phyloP scores from a whole-genome alignment of 352 stramenopile species.

The Saprolegnia diclina region DNA sequence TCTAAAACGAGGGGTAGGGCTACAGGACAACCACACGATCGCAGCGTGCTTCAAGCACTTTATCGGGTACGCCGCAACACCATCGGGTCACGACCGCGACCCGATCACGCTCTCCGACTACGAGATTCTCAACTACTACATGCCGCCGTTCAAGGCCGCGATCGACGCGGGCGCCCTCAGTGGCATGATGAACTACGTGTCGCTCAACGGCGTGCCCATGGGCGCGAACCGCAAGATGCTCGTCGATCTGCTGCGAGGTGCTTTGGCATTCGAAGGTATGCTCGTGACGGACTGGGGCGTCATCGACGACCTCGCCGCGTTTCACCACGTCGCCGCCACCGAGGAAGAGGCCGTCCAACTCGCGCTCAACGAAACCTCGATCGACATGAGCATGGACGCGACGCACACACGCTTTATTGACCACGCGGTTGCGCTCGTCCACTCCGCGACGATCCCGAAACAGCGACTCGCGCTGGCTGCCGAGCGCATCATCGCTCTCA shows the following conservation, averaged over 20 bases:
- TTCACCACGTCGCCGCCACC: conserved; percentile 47
- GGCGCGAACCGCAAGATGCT: conserved; percentile 56
- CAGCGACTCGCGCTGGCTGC: conserved; percentile 55
- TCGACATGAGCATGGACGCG: conserved; percentile 92
- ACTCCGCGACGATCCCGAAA: conserved; percentile 15
- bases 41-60: conserved; percentile 61
- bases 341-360: conserved; percentile 60
- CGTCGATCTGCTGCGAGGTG: conserved; percentile 69
- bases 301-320: conserved; percentile 82
- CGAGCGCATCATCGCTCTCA: conserved; percentile 60
- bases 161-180: conserved; percentile 30
- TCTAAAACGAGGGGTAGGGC: conserved; percentile 24
- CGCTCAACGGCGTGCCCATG: conserved; percentile 50
- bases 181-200: conserved; percentile 31
- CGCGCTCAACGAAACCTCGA: conserved; percentile 59
- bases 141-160: conserved; percentile 28
- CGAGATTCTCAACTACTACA: conserved; percentile 32
- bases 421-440: conserved; percentile 37
- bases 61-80: conserved; percentile 35
- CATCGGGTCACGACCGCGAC: conserved; percentile 41
- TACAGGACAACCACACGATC: conserved; percentile 34
- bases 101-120: conserved; percentile 33
- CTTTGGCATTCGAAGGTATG: conserved; percentile 83
- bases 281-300: conserved; percentile 90
- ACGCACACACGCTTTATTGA: conserved; percentile 52